Evolutionary conservation across 768 basidiomycete genomes (phyloP).

Genomic region (Podaxis sp.): DNA sequence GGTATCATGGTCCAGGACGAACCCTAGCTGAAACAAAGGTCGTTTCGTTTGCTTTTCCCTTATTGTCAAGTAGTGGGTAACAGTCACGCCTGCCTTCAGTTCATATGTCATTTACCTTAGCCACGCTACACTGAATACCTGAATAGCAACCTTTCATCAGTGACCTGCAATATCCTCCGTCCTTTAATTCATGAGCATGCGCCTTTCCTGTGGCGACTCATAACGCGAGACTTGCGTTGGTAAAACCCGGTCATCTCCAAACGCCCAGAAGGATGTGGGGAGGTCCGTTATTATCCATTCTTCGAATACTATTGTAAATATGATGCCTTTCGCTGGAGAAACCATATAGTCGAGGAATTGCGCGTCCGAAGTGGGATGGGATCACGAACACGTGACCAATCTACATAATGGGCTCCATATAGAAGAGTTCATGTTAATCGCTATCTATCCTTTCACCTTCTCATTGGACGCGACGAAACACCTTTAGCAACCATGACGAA

Average conservation of each 20-base stretch:
- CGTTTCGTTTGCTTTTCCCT: no score
- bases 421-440: not conserved
- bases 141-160: no score
- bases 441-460: constrained; percentile 2
- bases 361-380: not conserved
- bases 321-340: not conserved
- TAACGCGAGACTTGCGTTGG: not conserved
- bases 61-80: no score
- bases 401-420: not conserved
- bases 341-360: not conserved
- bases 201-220: not conserved
- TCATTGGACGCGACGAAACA: constrained; percentile 6
- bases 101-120: no score
- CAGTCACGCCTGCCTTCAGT: no score
- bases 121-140: no score
- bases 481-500: constrained; percentile 61
- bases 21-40: no score
- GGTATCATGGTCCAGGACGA: no score
- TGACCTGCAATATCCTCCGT: no score
- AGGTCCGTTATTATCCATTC: not conserved
- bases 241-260: not conserved
- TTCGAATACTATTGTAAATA: not conserved
- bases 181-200: no score
- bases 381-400: constrained; percentile 12
- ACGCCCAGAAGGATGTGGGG: not conserved